Percentiles rank a stretch among this genome's conserved stretches.
These are phyloP conservation scores for Globisporangium recalcitrans DNA, from an alignment of 352 stramenopile genomes.

Conservation along the genomic window DNA sequence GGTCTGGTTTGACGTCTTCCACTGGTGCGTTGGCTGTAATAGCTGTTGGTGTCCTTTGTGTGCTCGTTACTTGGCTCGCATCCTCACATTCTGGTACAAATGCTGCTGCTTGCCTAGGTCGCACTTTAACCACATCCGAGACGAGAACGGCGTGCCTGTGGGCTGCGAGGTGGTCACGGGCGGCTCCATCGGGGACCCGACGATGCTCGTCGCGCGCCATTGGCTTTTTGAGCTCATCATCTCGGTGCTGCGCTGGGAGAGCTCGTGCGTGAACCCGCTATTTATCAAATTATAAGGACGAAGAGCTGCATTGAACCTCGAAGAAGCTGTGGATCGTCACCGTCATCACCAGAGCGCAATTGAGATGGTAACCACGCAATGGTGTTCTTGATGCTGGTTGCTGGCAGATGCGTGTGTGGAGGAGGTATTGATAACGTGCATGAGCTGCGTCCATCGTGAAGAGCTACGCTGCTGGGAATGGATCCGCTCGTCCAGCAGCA, in stretches of 20 bases:
- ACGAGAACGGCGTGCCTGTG: constrained; percentile 27
- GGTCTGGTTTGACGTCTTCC: constrained; percentile 58
- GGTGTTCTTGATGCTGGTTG: neutral
- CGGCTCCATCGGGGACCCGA: constrained; percentile 44
- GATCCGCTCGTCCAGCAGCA: too few relatives aligned
- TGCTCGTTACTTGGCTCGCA: neutral
- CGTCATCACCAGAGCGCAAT: too few relatives aligned
- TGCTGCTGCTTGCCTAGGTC: constrained; percentile 22
- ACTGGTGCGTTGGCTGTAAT: constrained; percentile 29
- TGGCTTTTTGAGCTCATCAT: constrained; percentile 69
- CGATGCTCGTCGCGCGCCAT: constrained; percentile 46
- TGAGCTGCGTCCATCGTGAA: too few relatives aligned
- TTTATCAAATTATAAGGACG: constrained; percentile 32
- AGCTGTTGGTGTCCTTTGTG: neutral
- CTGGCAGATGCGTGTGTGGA: neutral
- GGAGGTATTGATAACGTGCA: too few relatives aligned
- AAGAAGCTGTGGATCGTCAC: too few relatives aligned
- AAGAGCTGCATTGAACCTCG: neutral
- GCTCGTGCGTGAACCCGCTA: constrained; percentile 35
- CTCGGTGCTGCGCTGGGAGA: constrained; percentile 59
- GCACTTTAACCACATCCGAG: constrained; percentile 48
- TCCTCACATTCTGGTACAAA: neutral
- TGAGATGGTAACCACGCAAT: neutral
- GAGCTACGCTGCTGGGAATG: too few relatives aligned
- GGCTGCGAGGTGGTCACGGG: constrained; percentile 52